Conservation (phyloP, 1,284 basidiomycete species). For the Pseudozyma hubeiensis region DNA sequence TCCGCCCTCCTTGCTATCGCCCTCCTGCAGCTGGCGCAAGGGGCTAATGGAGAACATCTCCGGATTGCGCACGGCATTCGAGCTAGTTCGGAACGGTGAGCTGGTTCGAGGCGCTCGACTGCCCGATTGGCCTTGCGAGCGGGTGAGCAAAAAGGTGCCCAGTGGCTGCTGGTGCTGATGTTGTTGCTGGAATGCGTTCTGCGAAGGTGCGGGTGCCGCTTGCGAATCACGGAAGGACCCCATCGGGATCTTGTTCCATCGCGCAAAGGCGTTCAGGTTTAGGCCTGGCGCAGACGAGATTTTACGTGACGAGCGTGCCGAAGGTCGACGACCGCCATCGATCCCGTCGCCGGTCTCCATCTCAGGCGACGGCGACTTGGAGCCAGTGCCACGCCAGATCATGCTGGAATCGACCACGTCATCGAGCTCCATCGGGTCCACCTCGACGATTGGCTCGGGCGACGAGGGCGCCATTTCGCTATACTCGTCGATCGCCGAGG, state of each 20-base stretch:
- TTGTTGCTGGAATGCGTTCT: conserved; percentile 30
- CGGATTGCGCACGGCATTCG: conserved; percentile 33
- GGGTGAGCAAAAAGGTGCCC: conserved; percentile 58
- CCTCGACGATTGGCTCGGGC: conserved; percentile 43
- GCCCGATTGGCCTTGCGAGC: conserved; percentile 35
- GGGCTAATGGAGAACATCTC: conserved; percentile 52
- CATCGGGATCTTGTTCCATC: conserved; percentile 67
- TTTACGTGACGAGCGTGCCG: conserved; percentile 27
- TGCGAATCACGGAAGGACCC: conserved; percentile 65
- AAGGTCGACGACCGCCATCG: conserved; percentile 29
- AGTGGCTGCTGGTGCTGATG: conserved; percentile 42
- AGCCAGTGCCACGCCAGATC: conserved; percentile 52
- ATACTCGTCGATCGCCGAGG: conserved; percentile 42
- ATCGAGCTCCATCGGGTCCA: conserved; percentile 63
- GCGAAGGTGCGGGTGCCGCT: conserved; percentile 22
- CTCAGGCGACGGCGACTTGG: conserved; percentile 49
- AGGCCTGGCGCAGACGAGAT: conserved; percentile 35
- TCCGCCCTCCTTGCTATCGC: conserved; percentile 21
- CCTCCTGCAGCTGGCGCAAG: conserved; percentile 29
- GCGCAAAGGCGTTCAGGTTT: conserved; percentile 61
- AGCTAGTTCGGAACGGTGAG: conserved; percentile 59
- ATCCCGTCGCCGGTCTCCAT: conserved; percentile 12
- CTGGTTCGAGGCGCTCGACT: conserved; percentile 32
- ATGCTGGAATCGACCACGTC: conserved; percentile 64
- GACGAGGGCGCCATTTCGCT: conserved; percentile 57